Evolutionary conservation across 371 early-diverging fungal genomes (phyloP), one percentile per base, ranked within the genome.

Genomic region (Capillidium heterosporum): DNA sequence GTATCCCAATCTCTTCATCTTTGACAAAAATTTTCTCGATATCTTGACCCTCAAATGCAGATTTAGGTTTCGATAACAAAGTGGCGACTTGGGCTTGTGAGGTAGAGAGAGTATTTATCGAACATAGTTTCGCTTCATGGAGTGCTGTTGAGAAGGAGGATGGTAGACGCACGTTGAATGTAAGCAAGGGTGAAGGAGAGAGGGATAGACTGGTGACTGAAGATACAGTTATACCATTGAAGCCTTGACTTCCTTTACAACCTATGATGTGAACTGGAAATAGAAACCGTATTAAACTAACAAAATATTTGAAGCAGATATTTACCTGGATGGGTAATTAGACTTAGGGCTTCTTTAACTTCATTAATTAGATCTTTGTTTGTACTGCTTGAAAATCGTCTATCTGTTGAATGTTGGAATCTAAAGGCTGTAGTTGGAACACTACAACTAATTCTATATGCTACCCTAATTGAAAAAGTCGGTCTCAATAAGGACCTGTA

Each of bases 141-240:
- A 53, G 53, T 13, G n/a, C 15, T 4, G 53, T 21, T 32, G 53
- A 53, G 23, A 53, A 53, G 8, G n/a, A 11, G 17, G 53, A 53
- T 15, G 53, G 53, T 31, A 53, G 39, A 1, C 29, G 21, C 11
- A 53, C 35, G 23, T 53, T 53, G 35, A 53, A 53, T 10, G 53
- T 28, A n/a, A 53, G 39, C 39, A 53, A 19, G 17, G 50, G 32
- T 44, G n/a, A 19, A 17, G 53, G 53, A 32, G 21, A n/a, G 15
- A 53, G 21, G 29, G 53, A 53, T 13, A 53, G 35, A 17, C 27
- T 13, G n/a, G 39, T 40, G 4, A 39, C 53, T 19, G 53, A 53
- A 39, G 32, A 27, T 39, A 53, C 53, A 21, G 53, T 53, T 31
- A 53, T 39, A 4, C 53, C 53, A 23, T n/a, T 35, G 19, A 53